Evolutionary conservation across 345 rosid species (phyloP).

Genomic region (Barbarea vulgaris): DNA sequence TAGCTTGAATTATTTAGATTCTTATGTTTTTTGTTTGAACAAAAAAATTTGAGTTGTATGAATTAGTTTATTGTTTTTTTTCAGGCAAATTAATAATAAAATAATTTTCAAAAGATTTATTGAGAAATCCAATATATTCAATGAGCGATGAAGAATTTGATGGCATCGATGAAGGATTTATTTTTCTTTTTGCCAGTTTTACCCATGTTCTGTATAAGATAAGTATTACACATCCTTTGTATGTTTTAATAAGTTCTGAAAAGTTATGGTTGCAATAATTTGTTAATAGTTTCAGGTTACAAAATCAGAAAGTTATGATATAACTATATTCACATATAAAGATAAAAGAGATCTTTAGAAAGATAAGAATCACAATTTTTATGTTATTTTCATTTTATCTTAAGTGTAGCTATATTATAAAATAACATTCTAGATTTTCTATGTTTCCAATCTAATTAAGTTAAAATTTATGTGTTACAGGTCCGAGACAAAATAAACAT

Average conservation of each 20-base stretch:
- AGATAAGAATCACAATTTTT: background rate
- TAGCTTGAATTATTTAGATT: background rate
- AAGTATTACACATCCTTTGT: background rate
- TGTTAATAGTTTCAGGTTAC: background rate
- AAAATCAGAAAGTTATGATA: background rate
- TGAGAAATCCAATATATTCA: background rate
- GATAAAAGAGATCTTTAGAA: background rate
- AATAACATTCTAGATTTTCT: background rate
- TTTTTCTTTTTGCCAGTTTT: background rate
- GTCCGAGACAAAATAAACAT: background rate
- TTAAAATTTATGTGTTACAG: background rate
- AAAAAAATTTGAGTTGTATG: background rate
- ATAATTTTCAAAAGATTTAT: no score
- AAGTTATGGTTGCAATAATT: background rate
- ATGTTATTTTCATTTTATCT: background rate
- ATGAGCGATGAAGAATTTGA: no score
- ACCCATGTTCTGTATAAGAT: background rate
- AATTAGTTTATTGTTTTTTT: no score
- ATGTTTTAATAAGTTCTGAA: background rate
- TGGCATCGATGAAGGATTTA: background rate
- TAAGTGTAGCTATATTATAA: no score
- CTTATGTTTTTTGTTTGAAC: background rate
- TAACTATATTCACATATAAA: background rate
- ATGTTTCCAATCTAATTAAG: no score
- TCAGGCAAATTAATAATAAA: background rate